Evolutionary conservation across 345 rosid genomes (phyloP), one percentile per base, ranked within the genome.

Genomic region (Brassica juncea): DNA sequence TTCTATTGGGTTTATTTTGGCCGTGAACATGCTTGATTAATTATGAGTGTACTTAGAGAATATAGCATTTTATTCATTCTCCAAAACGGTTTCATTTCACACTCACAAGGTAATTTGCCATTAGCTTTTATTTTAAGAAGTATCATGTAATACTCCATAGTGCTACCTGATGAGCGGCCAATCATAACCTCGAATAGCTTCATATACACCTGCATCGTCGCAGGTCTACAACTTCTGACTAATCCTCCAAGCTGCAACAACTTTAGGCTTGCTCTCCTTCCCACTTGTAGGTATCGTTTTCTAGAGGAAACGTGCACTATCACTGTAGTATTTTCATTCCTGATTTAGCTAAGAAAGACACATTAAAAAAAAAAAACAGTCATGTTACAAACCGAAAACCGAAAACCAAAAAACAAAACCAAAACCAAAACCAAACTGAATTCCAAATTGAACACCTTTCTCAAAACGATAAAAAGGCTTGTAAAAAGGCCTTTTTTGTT

Each of bases 141-240:
- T 27, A 27, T 27, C 0, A 27, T 27, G 28, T 27, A 27, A 27
- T 27, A 27, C 28, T 27, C 28, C 28, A 27, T 27, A 27, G 28
- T 27, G 28, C 28, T 27, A 27, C 93, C 91, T 57, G 92, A 88
- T 27, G 85, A 95, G 94, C 89, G 84, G 81, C 99, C 99, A 95
- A 74, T 89, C 88, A 71, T 85, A 95, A 64, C 87, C 88, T 2
- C 72, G 82, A 77, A 93, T 69, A 55, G 94, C 94, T 84, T 77
- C 94, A 80, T 93, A 83, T 1, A 95, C 98, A 65, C 87, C 90
- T 0, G 91, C 86, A 82, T 90, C 85, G 74, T 93, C 97, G 66
- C 84, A 88, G 25, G 88, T 87, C 98, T 94, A 95, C 14, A 93
- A 83, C 80, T 84, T 86, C 87, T 91, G 97, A 68, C 94, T 94